Percentiles rank a stretch among this genome's conserved stretches.
phyloP scores from a whole-genome alignment of 1,284 basidiomycete species.

The Moesziomyces sp. region DNA sequence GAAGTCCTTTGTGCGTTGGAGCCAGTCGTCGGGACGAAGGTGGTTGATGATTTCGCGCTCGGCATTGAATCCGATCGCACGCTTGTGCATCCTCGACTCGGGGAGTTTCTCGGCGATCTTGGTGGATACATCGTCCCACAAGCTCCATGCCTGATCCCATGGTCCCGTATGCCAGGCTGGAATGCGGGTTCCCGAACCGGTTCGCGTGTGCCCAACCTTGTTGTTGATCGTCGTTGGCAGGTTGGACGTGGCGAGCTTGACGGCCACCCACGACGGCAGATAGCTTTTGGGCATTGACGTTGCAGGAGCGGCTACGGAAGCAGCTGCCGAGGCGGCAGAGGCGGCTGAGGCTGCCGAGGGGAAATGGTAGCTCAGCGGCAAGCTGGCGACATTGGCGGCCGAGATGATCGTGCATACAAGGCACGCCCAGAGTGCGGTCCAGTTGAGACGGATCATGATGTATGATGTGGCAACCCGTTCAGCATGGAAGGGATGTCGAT shows the following conservation, averaged over 20 bases:
- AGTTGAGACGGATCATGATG: not conserved
- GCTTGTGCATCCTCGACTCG: not conserved
- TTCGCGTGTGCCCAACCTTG: too few relatives aligned
- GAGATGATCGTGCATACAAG: not conserved
- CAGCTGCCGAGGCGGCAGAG: too few relatives aligned
- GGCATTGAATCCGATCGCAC: not conserved
- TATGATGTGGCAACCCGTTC: too few relatives aligned
- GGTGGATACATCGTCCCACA: not conserved
- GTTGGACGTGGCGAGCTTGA: not conserved
- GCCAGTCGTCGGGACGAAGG: slow-evolving; percentile 10
- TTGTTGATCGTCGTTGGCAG: not conserved
- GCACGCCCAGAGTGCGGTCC: too few relatives aligned
- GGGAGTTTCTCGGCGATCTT: not conserved
- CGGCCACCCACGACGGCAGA: not conserved
- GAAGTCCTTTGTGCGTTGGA: slow-evolving; percentile 20
- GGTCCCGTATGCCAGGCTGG: slow-evolving; percentile 11
- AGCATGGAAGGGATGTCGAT: too few relatives aligned
- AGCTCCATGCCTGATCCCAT: slow-evolving; percentile 14
- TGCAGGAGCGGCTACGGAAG: not conserved
- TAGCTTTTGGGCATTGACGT: not conserved
- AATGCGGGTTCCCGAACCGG: not conserved
- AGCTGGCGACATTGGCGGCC: not conserved
- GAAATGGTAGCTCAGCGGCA: not conserved
- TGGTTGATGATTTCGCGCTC: slow-evolving; percentile 11
- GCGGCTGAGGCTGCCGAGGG: too few relatives aligned